Conservation (phyloP, 495 filamentous ascomycete species). For the Hapsidospora chrysogenum region DNA sequence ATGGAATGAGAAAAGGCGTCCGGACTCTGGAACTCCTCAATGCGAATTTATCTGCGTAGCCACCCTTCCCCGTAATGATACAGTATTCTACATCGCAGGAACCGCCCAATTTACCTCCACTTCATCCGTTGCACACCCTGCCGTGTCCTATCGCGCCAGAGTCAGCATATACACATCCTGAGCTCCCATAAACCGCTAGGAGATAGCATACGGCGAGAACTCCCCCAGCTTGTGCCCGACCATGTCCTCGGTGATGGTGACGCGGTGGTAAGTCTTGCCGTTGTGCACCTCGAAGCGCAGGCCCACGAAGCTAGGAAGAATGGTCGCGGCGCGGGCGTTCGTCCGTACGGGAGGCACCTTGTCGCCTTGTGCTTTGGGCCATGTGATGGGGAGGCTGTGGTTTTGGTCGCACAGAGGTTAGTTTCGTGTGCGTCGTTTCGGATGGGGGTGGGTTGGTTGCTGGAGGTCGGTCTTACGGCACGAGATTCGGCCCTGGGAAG, state of each 20-base stretch:
- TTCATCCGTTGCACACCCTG: not conserved
- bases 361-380: slow-evolving; percentile 40
- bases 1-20: no score
- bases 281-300: slow-evolving; percentile 88
- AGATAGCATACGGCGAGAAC: slow-evolving; percentile 71
- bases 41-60: no score
- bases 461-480: slow-evolving; percentile 47
- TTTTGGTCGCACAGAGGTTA: not conserved
- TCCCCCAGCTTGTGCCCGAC: slow-evolving; percentile 95
- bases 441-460: not conserved
- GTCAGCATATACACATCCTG: no score
- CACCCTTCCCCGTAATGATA: not conserved
- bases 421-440: not conserved
- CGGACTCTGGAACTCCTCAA: no score
- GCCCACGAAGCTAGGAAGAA: slow-evolving; percentile 91
- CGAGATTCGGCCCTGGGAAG: slow-evolving; percentile 47
- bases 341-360: slow-evolving; percentile 62
- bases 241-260: slow-evolving; percentile 91
- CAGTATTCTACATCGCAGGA: not conserved
- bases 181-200: no score
- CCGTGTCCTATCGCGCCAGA: not conserved
- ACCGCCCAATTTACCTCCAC: not conserved
- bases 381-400: slow-evolving; percentile 42
- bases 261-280: slow-evolving; percentile 81
- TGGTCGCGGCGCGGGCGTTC: slow-evolving; percentile 78